Evolutionary conservation across 2,329 filamentous ascomycete genomes (phyloP).

Genomic region (Diplocarpon mali): DNA sequence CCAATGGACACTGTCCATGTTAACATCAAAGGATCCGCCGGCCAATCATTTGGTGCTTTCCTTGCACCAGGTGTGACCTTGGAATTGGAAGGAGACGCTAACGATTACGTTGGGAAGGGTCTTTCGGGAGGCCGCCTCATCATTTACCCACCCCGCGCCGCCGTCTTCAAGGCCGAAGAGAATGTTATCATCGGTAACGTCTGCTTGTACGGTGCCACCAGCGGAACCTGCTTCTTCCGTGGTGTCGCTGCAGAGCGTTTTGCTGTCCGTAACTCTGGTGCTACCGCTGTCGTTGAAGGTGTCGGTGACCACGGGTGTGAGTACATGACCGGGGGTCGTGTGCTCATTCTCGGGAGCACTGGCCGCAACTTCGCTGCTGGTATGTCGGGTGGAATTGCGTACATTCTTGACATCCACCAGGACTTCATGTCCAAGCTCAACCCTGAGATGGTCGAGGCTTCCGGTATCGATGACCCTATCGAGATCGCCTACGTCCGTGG

Average conservation of each 20-base stretch:
- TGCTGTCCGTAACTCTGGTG: constrained; percentile 91
- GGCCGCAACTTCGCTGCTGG: constrained; percentile 96
- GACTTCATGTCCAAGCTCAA: constrained; percentile 94
- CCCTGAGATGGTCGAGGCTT: constrained; percentile 92
- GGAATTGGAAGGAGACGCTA: constrained; percentile 89
- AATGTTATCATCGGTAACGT: constrained; percentile 91
- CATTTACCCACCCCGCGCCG: constrained; percentile 80
- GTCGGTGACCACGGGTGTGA: constrained; percentile 94
- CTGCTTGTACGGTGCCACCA: constrained; percentile 88
- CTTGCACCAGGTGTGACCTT: constrained; percentile 87
- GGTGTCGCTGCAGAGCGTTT: constrained; percentile 95
- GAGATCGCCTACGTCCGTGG: constrained; percentile 88
- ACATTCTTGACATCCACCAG: constrained; percentile 78
- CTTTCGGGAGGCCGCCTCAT: constrained; percentile 87
- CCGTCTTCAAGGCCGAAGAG: constrained; percentile 92
- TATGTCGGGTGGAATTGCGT: constrained; percentile 97
- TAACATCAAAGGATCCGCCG: constrained; percentile 92
- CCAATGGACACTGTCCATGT: constrained; percentile 90
- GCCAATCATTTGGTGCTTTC: constrained; percentile 93
- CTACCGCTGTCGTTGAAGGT: constrained; percentile 91
- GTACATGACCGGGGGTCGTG: constrained; percentile 96
- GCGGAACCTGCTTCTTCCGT: constrained; percentile 89
- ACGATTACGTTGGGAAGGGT: constrained; percentile 96
- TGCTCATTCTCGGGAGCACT: constrained; percentile 76
- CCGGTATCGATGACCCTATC: constrained; percentile 67